Base-by-base conservation (phyloP, 2,329 filamentous ascomycete species). In the Ceratocystis lukuohia region DNA sequence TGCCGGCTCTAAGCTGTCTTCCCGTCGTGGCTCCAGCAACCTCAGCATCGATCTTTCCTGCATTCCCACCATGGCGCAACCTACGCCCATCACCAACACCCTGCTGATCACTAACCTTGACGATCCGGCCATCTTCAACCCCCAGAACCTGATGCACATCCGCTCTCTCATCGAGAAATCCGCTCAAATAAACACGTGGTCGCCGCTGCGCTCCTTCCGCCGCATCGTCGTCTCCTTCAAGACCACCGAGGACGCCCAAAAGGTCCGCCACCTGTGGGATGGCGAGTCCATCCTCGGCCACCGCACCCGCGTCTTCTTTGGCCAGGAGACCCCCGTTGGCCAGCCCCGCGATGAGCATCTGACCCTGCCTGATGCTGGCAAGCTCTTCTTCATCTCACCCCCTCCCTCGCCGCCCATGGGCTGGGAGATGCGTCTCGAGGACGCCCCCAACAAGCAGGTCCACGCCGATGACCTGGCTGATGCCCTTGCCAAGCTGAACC, bases 41-140 rank as follows among this genome's bases (percentile, higher is more conserved):
- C 82, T 91, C 67, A 86, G 84, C 25, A 82, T 94, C 72, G 89
- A 93, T 73, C 82, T 93, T 59, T 88, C 87, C 69, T 82, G 80
- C 72, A 77, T 93, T 53, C 88, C 89, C 62, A 82, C 87, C 45
- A 80, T 89, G 66, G 79, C 80, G 53, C 82, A 84, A 73, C 88
- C 89, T n/a, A 85, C 88, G 30, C 84, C 86, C 65, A 87, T 88
- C 5, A 88, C 87, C 70, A 94, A 94, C 79, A 94, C 89, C 0
- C 85, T 94, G 66, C 84, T 94, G 72, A 87, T 94, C 73, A 94
- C 89, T 72, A 91, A 91, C 77, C 84, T 94, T 68, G 78, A 86
- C 72, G 84, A 89, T 70, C 77, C 80, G 68, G 85, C 88, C 72
- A 85, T 91, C 77, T 94, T 93, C 80, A 80, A 83, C 67, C 80